Evolutionary conservation across 768 basidiomycete genomes (phyloP).

Genomic region (Termitomyces eurrhizus): DNA sequence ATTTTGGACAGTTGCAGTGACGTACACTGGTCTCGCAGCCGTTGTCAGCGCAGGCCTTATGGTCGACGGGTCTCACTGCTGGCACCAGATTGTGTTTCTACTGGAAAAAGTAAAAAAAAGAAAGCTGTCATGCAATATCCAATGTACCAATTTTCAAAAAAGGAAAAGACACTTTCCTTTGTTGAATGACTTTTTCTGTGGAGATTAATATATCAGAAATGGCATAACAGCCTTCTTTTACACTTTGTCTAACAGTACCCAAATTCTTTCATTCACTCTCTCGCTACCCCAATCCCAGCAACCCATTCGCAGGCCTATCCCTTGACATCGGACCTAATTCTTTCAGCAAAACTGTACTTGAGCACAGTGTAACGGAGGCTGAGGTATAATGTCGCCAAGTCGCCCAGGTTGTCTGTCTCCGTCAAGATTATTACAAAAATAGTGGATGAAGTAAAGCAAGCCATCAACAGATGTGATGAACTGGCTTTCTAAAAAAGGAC

Average conservation of each 20-base stretch:
- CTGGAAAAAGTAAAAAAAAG: no score
- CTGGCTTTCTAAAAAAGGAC: background rate
- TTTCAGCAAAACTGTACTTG: constrained; percentile 2
- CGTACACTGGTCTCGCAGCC: constrained; percentile 4
- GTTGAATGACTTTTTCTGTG: no score
- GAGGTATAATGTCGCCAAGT: constrained; percentile 10
- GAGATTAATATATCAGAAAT: no score
- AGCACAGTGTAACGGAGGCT: background rate
- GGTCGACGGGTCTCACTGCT: no score
- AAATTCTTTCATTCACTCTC: background rate
- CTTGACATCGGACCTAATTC: constrained; percentile 2
- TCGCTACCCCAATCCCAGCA: constrained; percentile 1
- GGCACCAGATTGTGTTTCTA: no score
- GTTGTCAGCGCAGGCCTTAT: constrained; percentile 4
- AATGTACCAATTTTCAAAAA: no score
- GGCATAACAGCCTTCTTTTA: no score
- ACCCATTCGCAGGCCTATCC: constrained; percentile 9
- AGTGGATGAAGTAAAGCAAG: constrained; percentile 3
- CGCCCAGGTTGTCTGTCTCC: background rate
- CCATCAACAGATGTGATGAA: background rate
- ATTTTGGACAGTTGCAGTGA: background rate
- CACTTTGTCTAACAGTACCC: constrained; percentile 8
- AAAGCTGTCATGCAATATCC: no score
- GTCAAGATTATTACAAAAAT: constrained; percentile 6
- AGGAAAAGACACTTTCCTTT: no score